A percentile compares a stretch with the other conserved stretches of the same genome.
phyloP scores from a whole-genome alignment of 148 eudicot species.

The Silene uniflora region DNA sequence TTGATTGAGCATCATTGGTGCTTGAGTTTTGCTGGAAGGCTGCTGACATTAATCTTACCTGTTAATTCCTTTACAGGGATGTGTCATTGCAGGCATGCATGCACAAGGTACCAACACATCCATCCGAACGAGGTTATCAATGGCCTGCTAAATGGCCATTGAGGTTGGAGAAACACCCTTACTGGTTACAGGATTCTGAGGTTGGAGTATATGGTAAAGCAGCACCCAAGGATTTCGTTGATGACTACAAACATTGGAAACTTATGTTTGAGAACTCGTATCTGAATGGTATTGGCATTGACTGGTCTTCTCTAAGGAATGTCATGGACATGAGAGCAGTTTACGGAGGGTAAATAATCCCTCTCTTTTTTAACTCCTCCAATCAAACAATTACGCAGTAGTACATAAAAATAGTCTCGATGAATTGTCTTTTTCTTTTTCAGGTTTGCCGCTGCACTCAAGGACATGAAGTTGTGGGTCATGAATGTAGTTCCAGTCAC shows the following conservation, averaged over 20 bases:
- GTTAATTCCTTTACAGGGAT: conserved; percentile 37
- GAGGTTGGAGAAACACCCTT: conserved; percentile 53
- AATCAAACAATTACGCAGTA: neutral
- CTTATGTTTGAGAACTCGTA: conserved; percentile 47
- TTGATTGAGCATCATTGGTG: conserved; percentile 5
- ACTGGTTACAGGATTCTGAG: conserved; percentile 56
- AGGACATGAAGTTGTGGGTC: conserved; percentile 66
- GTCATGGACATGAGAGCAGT: conserved; percentile 80
- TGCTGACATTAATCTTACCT: neutral
- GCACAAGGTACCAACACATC: conserved; percentile 52
- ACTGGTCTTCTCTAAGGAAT: conserved; percentile 65
- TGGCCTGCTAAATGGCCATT: conserved; percentile 68
- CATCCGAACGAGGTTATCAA: conserved; percentile 53
- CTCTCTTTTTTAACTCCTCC: neutral
- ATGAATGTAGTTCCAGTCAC: conserved; percentile 62
- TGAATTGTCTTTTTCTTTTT: conserved; percentile 19
- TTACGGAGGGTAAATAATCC: conserved; percentile 64
- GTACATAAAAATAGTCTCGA: neutral
- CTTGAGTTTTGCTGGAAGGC: neutral
- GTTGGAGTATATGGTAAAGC: conserved; percentile 63
- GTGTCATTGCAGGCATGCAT: conserved; percentile 60
- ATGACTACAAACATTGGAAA: conserved; percentile 65
- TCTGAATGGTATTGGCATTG: conserved; percentile 59
- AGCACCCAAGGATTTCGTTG: conserved; percentile 57
- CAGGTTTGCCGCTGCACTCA: conserved; percentile 76